These are phyloP conservation scores for Macrotyloma uniflorum DNA, from an alignment of 306 rosid genomes.

Conservation along the genomic window DNA sequence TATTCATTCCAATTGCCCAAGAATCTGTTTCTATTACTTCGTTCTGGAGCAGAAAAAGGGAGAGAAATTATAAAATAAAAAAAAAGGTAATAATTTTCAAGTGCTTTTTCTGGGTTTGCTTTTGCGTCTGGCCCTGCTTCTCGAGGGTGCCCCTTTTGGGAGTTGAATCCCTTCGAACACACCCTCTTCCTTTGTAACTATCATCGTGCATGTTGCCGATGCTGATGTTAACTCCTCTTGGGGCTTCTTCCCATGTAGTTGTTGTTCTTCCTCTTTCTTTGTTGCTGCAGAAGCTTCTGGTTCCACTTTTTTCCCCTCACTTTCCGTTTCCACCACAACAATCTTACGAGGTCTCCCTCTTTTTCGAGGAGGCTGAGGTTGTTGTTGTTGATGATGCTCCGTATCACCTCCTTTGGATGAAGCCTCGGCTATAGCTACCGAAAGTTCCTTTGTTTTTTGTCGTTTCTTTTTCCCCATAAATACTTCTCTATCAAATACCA, in stretches of 20 bases:
- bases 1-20: not conserved
- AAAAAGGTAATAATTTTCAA: constrained; percentile 14
- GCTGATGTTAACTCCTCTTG: constrained; percentile 11
- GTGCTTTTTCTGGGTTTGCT: constrained; percentile 91
- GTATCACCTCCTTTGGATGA: constrained; percentile 54
- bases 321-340: constrained; percentile 40
- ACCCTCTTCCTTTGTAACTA: constrained; percentile 28
- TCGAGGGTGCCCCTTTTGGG: constrained; percentile 49
- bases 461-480: constrained; percentile 80
- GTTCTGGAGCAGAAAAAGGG: not conserved
- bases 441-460: constrained; percentile 73
- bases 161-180: constrained; percentile 30
- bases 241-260: constrained; percentile 20
- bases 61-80: not conserved
- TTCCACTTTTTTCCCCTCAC: constrained; percentile 25
- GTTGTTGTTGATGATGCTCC: constrained; percentile 32
- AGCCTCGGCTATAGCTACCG: constrained; percentile 83
- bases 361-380: constrained; percentile 63
- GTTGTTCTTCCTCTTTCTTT: constrained; percentile 37
- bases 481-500: constrained; percentile 7
- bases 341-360: constrained; percentile 91
- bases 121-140: constrained; percentile 76
- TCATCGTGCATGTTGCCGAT: not conserved
- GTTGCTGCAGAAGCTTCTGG: constrained; percentile 15
- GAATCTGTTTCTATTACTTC: constrained; percentile 6